Base-by-base conservation (phyloP, 2,329 filamentous ascomycete species). In the Sporothrix mexicana region DNA sequence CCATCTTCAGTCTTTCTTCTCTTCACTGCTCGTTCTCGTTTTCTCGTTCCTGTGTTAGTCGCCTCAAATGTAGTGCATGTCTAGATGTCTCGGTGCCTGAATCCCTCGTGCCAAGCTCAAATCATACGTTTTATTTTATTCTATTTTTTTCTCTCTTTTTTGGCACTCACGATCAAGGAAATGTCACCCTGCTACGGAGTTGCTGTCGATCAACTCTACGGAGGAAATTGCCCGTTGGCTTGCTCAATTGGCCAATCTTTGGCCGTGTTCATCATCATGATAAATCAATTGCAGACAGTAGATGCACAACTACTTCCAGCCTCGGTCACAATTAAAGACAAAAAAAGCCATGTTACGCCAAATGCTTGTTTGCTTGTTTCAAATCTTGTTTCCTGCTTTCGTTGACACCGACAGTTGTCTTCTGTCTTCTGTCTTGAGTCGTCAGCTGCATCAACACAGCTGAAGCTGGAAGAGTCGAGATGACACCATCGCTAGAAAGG, bases 21-120 rank as follows among this genome's bases (percentile, higher is more conserved):
- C 47, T 51, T 17, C n/a, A 51, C 51, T 53, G 51, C 51, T 53
- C 51, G 51, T 53, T 53, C 51, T 53, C 51, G 51, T 53, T 53
- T 53, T 53, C 51, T 53, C 51, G 51, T 53, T 53, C n/a, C n/a
- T 6, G n/a, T 20, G 51, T 53, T 23, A 20, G 51, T 53, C 51
- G 51, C 51, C n/a, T 20, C n/a, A 53, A 47, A 2, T 55, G 20
- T 23, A 25, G 51, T 23, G 7, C 51, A 55, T n/a, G 20, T 23
- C 51, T 20, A 55, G 51, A 23, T 55, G 30, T 5, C 30, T 36
- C 30, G 5, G 30, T 36, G 3, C 20, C 51, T 55, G 20, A 55
- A 55, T 20, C 9, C 51, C 20, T 25, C 20, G 20, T 17, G 4
- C 20, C 6, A 17, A 17, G 13, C n/a, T 7, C n/a, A 10, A 25